phyloP scores from a whole-genome alignment of 1,284 basidiomycete genomes.

The Rhodotorula glutinis region DNA sequence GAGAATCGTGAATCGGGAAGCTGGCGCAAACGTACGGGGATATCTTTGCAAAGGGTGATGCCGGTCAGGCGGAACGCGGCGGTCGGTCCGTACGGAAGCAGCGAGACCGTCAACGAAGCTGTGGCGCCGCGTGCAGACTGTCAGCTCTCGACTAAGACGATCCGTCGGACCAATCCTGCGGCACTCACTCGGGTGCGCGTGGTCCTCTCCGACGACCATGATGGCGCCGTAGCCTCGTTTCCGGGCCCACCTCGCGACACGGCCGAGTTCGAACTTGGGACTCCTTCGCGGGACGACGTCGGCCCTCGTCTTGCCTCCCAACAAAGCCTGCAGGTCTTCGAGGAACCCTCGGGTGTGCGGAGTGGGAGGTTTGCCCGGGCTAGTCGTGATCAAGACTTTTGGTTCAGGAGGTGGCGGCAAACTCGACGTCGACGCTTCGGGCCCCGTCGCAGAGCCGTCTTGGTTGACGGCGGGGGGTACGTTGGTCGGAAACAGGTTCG shows the following conservation, averaged over 20 bases:
- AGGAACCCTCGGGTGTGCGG: constrained; percentile 73
- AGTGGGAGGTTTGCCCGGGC: constrained; percentile 73
- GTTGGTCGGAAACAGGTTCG: constrained; percentile 41
- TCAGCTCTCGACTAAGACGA: no score
- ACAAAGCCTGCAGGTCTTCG: constrained; percentile 83
- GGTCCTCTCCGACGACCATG: constrained; percentile 91
- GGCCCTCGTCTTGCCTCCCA: constrained; percentile 69
- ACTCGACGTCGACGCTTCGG: constrained; percentile 37
- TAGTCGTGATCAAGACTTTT: constrained; percentile 85
- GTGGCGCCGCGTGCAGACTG: no score
- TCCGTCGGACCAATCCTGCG: no score
- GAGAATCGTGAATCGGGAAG: rapidly evolving
- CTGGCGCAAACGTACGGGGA: constrained; percentile 61
- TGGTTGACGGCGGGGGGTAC: background rate
- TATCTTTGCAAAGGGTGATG: constrained; percentile 77
- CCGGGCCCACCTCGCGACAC: constrained; percentile 90
- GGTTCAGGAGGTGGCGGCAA: constrained; percentile 66
- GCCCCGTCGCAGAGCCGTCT: background rate
- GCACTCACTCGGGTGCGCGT: constrained; percentile 66
- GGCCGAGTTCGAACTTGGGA: constrained; percentile 87
- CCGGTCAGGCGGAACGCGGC: constrained; percentile 95
- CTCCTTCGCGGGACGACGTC: constrained; percentile 88
- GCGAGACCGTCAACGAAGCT: constrained; percentile 89
- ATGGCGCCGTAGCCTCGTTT: constrained; percentile 82
- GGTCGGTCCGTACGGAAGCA: constrained; percentile 87